Base-by-base conservation (phyloP, 23 red algal genomes). In the Agarophyton chilense region DNA sequence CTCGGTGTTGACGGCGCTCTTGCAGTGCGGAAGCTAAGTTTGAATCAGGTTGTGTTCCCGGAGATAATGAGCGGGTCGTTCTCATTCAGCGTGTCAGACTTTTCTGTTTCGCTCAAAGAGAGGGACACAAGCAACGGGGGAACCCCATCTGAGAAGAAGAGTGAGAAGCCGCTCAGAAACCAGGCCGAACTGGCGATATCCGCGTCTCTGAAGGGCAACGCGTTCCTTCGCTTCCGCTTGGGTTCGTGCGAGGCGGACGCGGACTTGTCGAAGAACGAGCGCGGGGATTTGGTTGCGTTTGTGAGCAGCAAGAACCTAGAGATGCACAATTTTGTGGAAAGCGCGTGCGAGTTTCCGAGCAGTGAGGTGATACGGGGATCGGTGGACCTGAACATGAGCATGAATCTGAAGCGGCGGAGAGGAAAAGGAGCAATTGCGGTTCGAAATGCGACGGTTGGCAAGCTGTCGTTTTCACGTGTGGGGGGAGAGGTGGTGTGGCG, bases 1-100 rank as follows among this genome's bases (percentile, higher is more conserved):
- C 63, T 93, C 17, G 78, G 78, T 2, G 80, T 43, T 19, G 90
- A 93, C 55, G 90, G 90, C 28, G 90, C 90, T 39, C 66, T 93
- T 34, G 90, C 90, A 21, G 78, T 93, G 18, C 57, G 74, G 33
- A 61, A 83, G 22, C 70, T 93, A 43, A 42, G 25, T 18, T 50
- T 93, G n/a, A 93, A 93, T 66, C 58, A 76, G 19, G 58, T 84
- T 35, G 61, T 53, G 22, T 93, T 93, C 63, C 40, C 57, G 11
- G 65, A 54, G 43, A 55, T 77, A 44, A 65, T 93, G 68, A 83
- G 35, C 41, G 88, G 88, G 16, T 82, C 88, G n/a, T 75, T 92
- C 68, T 87, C 82, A 28, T 87, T 87, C 52, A 87, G 82, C 47
- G 53, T 45, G 22, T 87, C 82, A 28, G 82, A 87, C 65, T 87